Conservation (phyloP, 129 eudicot species). For the Artemisia argyi region DNA sequence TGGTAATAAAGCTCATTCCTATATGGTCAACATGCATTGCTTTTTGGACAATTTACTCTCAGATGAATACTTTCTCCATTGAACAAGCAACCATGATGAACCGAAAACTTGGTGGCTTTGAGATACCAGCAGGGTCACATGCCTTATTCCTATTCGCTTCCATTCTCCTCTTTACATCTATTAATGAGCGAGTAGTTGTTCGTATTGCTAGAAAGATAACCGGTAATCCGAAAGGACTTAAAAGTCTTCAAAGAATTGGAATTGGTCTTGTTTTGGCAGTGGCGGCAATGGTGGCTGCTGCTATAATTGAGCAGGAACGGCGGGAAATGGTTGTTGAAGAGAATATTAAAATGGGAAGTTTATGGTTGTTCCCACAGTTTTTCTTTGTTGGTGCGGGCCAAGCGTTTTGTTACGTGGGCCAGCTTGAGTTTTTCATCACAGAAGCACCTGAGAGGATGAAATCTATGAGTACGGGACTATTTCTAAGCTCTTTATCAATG, state of each 20-base stretch:
- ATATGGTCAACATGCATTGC: constrained; percentile 87
- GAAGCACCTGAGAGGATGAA: constrained; percentile 98
- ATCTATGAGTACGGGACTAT: constrained; percentile 92
- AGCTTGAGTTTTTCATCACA: constrained; percentile 86
- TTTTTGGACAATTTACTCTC: constrained; percentile 87
- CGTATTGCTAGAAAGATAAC: no score
- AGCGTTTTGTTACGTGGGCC: constrained; percentile 89
- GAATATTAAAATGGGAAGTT: no score
- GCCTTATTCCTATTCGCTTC: constrained; percentile 50
- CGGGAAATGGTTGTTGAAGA: no score
- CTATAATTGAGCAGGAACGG: no score
- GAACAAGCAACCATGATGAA: constrained; percentile 86
- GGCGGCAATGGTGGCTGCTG: no score
- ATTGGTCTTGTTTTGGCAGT: no score
- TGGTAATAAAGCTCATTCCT: constrained; percentile 71
- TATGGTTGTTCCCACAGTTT: constrained; percentile 49
- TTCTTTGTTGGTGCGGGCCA: constrained; percentile 92
- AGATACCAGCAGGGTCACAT: constrained; percentile 77
- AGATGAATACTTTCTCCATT: constrained; percentile 88
- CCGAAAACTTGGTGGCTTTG: constrained; percentile 53
- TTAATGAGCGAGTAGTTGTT: no score
- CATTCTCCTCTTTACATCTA: constrained; percentile 40
- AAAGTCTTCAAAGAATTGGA: no score
- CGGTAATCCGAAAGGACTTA: no score
- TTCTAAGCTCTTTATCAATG: constrained; percentile 68